Conservation (phyloP, 2,329 filamentous ascomycete species). For the Blumeria graminis region DNA sequence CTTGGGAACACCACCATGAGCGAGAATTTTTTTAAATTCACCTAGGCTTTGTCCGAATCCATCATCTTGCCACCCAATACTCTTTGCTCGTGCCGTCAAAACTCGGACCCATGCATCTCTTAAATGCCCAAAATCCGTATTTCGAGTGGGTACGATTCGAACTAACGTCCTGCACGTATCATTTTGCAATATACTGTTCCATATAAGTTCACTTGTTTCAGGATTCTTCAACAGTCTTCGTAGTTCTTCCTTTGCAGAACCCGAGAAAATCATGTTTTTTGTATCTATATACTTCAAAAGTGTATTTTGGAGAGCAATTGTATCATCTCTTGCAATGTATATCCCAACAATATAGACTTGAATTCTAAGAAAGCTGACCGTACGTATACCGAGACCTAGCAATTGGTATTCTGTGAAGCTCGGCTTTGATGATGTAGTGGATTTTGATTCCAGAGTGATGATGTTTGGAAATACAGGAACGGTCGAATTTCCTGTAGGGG, state of each 20-base stretch:
- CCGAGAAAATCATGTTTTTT: constrained; percentile 58
- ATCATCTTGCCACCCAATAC: constrained; percentile 55
- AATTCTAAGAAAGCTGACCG: constrained; percentile 70
- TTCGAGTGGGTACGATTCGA: constrained; percentile 69
- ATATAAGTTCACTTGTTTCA: constrained; percentile 42
- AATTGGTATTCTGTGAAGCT: constrained; percentile 51
- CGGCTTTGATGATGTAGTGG: constrained; percentile 1
- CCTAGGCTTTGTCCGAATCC: constrained; percentile 52
- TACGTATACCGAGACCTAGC: constrained; percentile 66
- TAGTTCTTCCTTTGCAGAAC: constrained; percentile 55
- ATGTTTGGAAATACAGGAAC: constrained; percentile 14
- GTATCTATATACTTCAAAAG: constrained; percentile 56
- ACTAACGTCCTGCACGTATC: constrained; percentile 51
- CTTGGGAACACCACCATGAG: constrained; percentile 58
- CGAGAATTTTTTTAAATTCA: constrained; percentile 63
- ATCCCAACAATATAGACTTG: constrained; percentile 89
- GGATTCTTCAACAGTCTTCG: constrained; percentile 46
- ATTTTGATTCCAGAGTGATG: constrained; percentile 10
- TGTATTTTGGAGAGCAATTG: constrained; percentile 54
- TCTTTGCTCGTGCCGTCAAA: constrained; percentile 46
- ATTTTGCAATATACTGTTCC: constrained; percentile 44
- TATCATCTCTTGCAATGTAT: constrained; percentile 67
- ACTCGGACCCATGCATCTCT: constrained; percentile 78
- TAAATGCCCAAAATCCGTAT: constrained; percentile 84
- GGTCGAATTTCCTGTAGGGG: constrained; percentile 13